phyloP scores from a whole-genome alignment of 768 basidiomycete genomes.

The Pleurotus eryngii region DNA sequence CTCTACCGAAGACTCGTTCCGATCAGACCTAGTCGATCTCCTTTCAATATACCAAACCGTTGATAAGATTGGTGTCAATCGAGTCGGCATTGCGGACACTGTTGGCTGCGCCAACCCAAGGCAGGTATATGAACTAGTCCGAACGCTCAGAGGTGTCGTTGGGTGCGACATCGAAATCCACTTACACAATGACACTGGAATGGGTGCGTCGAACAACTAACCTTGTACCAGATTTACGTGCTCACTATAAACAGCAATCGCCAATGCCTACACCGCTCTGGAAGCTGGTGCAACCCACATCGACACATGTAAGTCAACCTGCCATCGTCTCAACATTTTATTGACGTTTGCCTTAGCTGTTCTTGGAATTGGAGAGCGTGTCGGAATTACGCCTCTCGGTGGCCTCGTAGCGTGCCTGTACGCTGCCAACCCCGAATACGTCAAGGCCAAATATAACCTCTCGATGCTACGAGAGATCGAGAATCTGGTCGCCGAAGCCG shows the following conservation, averaged over 20 bases:
- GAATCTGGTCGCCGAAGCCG: conserved; percentile 97
- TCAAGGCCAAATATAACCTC: conserved; percentile 99
- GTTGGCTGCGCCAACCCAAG: conserved; percentile 98
- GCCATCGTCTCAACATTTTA: conserved; percentile 5
- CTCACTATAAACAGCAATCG: conserved; percentile 62
- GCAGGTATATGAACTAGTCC: conserved; percentile 97
- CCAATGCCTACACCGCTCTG: conserved; percentile 96
- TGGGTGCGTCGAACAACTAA: conserved; percentile 52
- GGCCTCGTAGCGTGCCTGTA: conserved; percentile 96
- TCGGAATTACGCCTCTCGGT: conserved; percentile 97
- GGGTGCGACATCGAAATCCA: conserved; percentile 97
- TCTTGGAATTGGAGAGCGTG: conserved; percentile 97
- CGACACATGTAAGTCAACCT: conserved; percentile 76
- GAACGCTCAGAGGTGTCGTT: conserved; percentile 94
- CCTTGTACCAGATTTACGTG: background rate
- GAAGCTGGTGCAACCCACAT: conserved; percentile 99
- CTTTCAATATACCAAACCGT: conserved; percentile 99
- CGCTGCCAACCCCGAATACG: conserved; percentile 96
- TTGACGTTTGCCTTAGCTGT: conserved; percentile 51
- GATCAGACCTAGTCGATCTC: conserved; percentile 97
- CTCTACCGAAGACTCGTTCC: conserved; percentile 99
- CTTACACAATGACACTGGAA: conserved; percentile 97
- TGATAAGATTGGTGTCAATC: conserved; percentile 98
- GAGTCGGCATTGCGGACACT: conserved; percentile 98
- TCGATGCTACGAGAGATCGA: conserved; percentile 97